Evolutionary conservation across 1,284 basidiomycete species (phyloP), one percentile per base, ranked within the genome.

Genomic region (Ustilago bromivora): DNA sequence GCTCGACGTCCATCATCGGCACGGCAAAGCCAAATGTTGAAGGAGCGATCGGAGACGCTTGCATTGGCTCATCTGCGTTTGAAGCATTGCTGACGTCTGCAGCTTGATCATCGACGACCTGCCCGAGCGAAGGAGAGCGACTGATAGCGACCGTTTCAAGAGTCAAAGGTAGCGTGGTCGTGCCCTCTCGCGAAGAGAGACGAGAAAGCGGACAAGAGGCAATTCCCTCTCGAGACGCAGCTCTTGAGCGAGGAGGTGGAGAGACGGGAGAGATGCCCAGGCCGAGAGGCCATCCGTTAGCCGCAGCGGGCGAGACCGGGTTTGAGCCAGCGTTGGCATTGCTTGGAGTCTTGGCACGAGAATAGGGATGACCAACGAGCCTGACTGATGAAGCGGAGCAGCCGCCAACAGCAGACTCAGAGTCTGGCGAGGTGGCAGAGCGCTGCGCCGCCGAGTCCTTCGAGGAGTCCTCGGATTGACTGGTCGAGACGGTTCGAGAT

Each of bases 301-400:
- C 49, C 5, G 59, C 55, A 36, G 53, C 49, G 31, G 49, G 49
- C 28, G 12, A 47, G 31, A 46, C 43, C 11, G 43, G 43, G n/a
- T 46, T 46, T 11, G 43, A 46, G 43, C n/a, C 7, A 19, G 43
- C 40, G 31, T 15, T 64, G 19, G 52, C 53, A 15, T 61, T 64
- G 61, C 61, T 67, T 4, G 69, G 66, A 36, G 68, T 76, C 51
- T 68, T 71, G 40, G 65, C 40, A 6, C 69, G 68, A 0, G 74
- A 58, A 23, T 76, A 76, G 3, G 68, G 74, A 47, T 76, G 74
- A 1, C 43, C 64, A 32, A 57, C 36, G 31, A 61, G 40, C 15
- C 66, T 54, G 19, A 55, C 49, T 19, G 55, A 51, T 4, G 52
- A 59, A 13, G 32, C 38, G 2, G 40, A 15, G 4, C 46, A 40